Evolutionary conservation across 2,329 filamentous ascomycete species (phyloP), one percentile per base, ranked within the genome.

Genomic region (Didymella pomorum): DNA sequence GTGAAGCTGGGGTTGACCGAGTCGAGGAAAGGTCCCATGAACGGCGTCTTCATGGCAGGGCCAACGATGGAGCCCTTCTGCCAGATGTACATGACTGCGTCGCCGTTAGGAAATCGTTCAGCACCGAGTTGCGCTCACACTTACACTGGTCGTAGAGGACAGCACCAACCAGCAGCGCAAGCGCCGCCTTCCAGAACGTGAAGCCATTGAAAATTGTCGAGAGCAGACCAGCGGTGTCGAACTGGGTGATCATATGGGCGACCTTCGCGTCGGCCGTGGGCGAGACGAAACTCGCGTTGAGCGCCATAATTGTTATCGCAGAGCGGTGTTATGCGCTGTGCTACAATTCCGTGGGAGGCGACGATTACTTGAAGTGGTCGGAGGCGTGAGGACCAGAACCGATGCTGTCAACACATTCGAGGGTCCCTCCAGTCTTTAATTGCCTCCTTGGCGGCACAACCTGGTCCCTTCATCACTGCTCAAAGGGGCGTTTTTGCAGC

Each of bases 1-100:
- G 89, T 87, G 76, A 97, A 98, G 73, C 94, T 92, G 57, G 95
- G 95, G 78, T 96, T 89, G 70, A 98, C 83, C 26, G 93, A 97
- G 74, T 97, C 83, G 56, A 98, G 84, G 79, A 99, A 98, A 5
- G 95, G 94, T n/a, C 95, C 95, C 77, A 98, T 79, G 71, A 83
- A 82, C 56, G 81, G 81, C 41, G 78, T 75, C 67, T 83, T 83
- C 73, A 76, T 79, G 25, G 74, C 60, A n/a, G 80, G 79, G 21
- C 81, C 81, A 16, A 76, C 78, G 58, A 83, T 80, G 23, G 75
- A 71, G 51, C 79, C 80, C 67, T 83, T 83, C 48, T 78, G 72
- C 62, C 69, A 75, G 65, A 81, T 75, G 71, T 83, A 83, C 53
- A 74, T 79, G 65, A 79, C 80, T 82, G 69, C 85, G 87, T 56